Conservation (phyloP, 345 rosid genomes). For the Camelina neglecta region DNA sequence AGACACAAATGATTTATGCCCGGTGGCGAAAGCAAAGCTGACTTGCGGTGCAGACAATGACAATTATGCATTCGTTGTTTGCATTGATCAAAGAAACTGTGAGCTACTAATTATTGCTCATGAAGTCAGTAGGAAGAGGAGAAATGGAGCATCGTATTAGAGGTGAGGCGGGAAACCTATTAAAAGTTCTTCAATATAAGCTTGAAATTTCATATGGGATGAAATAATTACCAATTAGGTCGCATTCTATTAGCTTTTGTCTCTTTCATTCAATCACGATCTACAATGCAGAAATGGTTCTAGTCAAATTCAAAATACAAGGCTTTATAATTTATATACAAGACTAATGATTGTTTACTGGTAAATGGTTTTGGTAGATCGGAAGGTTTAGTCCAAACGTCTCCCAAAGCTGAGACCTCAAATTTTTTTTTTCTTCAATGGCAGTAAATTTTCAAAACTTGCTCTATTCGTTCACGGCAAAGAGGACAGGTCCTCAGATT, state of each 20-base stretch:
- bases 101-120: too few relatives aligned
- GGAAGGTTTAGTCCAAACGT: neutral
- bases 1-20: too few relatives aligned
- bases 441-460: slow-evolving; percentile 68
- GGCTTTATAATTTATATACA: neutral
- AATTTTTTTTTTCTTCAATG: slow-evolving; percentile 42
- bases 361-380: neutral
- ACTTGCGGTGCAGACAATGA: too few relatives aligned
- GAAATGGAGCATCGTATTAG: too few relatives aligned
- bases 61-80: too few relatives aligned
- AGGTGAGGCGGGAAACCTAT: too few relatives aligned
- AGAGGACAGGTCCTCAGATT: slow-evolving; percentile 67
- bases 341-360: neutral
- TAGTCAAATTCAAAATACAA: neutral
- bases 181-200: too few relatives aligned
- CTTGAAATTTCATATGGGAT: neutral
- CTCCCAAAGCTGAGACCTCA: too few relatives aligned
- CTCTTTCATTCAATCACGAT: neutral
- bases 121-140: too few relatives aligned
- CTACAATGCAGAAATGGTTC: neutral
- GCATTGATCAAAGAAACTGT: too few relatives aligned
- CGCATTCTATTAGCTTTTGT: neutral
- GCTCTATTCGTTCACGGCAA: slow-evolving; percentile 66
- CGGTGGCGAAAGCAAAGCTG: too few relatives aligned
- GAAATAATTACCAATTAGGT: neutral